These are phyloP conservation scores for Pythium rishiriense DNA, from an alignment of 352 stramenopile genomes.

Conservation along the genomic window DNA sequence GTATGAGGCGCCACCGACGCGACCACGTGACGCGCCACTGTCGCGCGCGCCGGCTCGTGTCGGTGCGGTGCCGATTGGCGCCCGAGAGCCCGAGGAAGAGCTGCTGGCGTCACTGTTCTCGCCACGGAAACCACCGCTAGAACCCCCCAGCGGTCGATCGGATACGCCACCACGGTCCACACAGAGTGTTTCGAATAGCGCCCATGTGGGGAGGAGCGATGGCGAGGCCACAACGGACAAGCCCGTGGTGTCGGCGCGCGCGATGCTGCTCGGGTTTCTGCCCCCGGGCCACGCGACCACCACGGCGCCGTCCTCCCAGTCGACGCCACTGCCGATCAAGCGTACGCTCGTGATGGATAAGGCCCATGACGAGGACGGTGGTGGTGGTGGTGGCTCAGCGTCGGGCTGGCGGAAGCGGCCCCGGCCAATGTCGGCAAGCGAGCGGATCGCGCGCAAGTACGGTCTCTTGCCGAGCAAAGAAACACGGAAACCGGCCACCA, in stretches of 20 bases:
- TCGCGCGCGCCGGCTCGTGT: not conserved
- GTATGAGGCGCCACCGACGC: not conserved
- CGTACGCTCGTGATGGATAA: conserved; percentile 11
- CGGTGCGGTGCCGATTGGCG: not conserved
- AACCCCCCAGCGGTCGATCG: too few species aligned
- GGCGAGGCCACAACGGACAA: conserved; percentile 23
- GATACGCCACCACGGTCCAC: too few species aligned
- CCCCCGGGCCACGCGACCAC: conserved; percentile 6
- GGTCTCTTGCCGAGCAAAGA: conserved; percentile 36
- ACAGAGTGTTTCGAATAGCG: not conserved
- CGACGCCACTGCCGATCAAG: conserved; percentile 9
- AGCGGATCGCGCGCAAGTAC: conserved; percentile 68
- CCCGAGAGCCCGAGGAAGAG: conserved; percentile 28
- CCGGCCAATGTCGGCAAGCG: conserved; percentile 36
- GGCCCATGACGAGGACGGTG: not conserved
- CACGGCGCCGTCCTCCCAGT: not conserved
- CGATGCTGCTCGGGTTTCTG: conserved; percentile 57
- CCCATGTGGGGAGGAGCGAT: not conserved
- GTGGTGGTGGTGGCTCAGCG: not conserved
- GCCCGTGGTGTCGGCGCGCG: conserved; percentile 60
- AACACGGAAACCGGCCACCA: conserved; percentile 1
- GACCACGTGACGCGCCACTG: not conserved
- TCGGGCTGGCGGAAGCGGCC: conserved; percentile 8
- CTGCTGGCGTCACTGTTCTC: conserved; percentile 31
- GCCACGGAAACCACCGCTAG: conserved; percentile 3